phyloP scores from a whole-genome alignment of 108 stramenopile species.

The Nannochloropsis oceanica region DNA sequence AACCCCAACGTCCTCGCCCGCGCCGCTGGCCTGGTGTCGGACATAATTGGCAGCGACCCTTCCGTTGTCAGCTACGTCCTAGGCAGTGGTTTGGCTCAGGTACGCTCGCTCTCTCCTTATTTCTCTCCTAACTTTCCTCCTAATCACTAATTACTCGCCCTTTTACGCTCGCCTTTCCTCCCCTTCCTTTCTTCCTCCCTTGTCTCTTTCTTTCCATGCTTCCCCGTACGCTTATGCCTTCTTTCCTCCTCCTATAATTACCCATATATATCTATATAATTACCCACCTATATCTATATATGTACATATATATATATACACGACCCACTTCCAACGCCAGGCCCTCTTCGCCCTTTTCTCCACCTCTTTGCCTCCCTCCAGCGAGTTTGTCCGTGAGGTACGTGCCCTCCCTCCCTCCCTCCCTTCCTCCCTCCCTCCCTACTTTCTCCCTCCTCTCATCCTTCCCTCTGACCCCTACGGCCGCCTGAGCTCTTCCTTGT shows the following conservation, averaged over 20 bases:
- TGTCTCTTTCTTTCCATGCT: no score
- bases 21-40: constrained; percentile 4
- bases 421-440: neutral
- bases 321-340: no score
- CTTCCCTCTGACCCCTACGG: neutral
- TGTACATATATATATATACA: no score
- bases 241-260: no score
- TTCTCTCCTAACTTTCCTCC: no score
- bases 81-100: no score
- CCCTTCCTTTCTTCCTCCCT: no score
- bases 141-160: neutral
- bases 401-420: neutral
- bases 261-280: no score
- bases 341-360: no score
- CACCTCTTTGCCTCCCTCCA: neutral
- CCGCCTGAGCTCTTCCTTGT: neutral
- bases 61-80: constrained; percentile 13
- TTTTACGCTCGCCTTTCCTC: neutral
- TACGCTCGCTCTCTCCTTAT: neutral
- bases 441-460: neutral
- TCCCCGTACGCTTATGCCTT: no score
- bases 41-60: constrained; percentile 21
- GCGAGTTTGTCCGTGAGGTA: neutral
- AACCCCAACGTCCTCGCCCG: constrained; percentile 7
- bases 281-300: no score